Percentiles rank a stretch among this genome's conserved stretches.
Conservation (phyloP, 768 basidiomycete species). For the Pleurotus cornucopiae region DNA sequence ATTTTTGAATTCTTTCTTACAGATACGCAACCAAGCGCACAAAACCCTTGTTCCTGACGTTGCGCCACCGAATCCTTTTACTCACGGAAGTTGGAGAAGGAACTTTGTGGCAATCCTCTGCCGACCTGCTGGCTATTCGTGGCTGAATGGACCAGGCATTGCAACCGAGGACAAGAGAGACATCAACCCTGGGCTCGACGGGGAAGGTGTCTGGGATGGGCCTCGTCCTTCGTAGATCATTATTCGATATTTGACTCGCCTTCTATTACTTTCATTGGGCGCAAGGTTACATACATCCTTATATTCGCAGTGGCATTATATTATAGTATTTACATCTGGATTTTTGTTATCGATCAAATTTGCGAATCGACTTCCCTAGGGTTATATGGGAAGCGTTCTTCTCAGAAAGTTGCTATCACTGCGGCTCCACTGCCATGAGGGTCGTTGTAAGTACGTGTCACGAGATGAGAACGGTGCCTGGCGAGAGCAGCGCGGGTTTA, state of each 20-base stretch:
- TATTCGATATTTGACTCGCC: too few species aligned
- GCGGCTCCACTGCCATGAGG: conserved; percentile 6
- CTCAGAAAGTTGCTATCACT: conserved; percentile 2
- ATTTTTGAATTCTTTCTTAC: conserved; percentile 9
- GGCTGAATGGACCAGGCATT: conserved; percentile 60
- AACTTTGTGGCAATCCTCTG: conserved; percentile 79
- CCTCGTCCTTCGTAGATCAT: not conserved
- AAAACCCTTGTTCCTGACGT: conserved; percentile 60
- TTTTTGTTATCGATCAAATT: not conserved
- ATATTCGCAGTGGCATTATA: too few species aligned
- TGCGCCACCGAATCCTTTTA: conserved; percentile 82
- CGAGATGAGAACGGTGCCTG: not conserved
- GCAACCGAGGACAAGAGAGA: conserved; percentile 70
- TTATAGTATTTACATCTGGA: not conserved
- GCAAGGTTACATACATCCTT: too few species aligned
- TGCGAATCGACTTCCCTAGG: not conserved
- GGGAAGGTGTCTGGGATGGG: conserved; percentile 16
- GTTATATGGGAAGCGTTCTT: not conserved
- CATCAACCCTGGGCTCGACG: conserved; percentile 61
- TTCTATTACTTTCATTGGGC: too few species aligned
- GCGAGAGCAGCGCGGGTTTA: too few species aligned
- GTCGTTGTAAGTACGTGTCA: not conserved
- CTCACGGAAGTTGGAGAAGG: conserved; percentile 68
- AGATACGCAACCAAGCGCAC: conserved; percentile 88
- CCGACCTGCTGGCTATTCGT: conserved; percentile 75